These are phyloP conservation scores for Pythium dissotocum DNA, from an alignment of 352 stramenopile genomes.

Conservation along the genomic window DNA sequence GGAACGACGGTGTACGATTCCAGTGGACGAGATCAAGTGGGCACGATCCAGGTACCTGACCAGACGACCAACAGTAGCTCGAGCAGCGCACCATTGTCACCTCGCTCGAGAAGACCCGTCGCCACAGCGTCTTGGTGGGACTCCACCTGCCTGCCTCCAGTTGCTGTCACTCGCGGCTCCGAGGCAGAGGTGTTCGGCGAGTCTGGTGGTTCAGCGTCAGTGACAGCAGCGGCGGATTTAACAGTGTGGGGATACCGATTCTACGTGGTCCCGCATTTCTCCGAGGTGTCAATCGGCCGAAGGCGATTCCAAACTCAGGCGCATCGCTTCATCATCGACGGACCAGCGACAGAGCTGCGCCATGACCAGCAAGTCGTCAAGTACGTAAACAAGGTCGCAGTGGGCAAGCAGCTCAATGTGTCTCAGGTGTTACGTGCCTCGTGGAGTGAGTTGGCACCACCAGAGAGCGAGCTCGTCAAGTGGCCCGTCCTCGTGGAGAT, in stretches of 20 bases:
- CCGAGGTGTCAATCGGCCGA: conserved; percentile 47
- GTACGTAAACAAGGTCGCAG: conserved; percentile 69
- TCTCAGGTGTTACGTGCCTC: conserved; percentile 50
- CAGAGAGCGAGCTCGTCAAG: conserved; percentile 57
- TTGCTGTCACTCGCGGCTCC: not conserved
- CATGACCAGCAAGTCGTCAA: conserved; percentile 72
- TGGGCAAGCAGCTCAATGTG: conserved; percentile 46
- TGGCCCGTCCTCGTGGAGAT: conserved; percentile 75
- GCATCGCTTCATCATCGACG: conserved; percentile 12
- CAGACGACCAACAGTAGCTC: not conserved
- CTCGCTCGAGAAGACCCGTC: not conserved
- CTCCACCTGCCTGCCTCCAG: conserved; percentile 13
- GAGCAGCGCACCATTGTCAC: conserved; percentile 7
- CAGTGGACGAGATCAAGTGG: conserved; percentile 34
- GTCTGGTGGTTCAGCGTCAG: not conserved
- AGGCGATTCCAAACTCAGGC: conserved; percentile 45
- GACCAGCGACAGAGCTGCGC: conserved; percentile 18
- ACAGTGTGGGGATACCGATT: conserved; percentile 70
- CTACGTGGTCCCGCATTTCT: conserved; percentile 74
- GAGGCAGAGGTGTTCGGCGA: conserved; percentile 1
- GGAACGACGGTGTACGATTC: conserved; percentile 43
- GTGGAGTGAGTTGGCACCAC: conserved; percentile 67
- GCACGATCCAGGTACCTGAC: conserved; percentile 1
- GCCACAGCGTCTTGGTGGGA: conserved; percentile 18
- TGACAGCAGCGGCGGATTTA: not conserved